Percentiles rank a stretch among this genome's conserved stretches.
These are phyloP conservation scores for Dichomitus squalens DNA, from an alignment of 1,284 basidiomycete genomes.

Conservation along the genomic window DNA sequence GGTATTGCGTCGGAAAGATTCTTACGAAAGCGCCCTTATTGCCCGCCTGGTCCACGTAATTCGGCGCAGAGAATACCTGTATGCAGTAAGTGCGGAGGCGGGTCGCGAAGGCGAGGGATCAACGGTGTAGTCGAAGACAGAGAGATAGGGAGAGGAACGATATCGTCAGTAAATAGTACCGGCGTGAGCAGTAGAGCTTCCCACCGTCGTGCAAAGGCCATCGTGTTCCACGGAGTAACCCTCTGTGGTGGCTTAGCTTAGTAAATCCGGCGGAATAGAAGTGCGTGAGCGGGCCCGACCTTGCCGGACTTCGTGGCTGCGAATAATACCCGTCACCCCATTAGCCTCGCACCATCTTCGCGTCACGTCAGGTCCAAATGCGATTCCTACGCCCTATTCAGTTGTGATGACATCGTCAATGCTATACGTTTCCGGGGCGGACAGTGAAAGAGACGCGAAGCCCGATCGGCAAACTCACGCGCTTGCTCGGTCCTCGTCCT, in stretches of 20 bases:
- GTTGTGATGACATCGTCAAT: background rate
- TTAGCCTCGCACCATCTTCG: slow-evolving; percentile 88
- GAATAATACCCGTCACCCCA: slow-evolving; percentile 86
- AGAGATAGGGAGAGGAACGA: background rate
- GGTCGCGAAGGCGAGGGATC: background rate
- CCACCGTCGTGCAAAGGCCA: slow-evolving; percentile 85
- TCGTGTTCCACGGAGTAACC: slow-evolving; percentile 91
- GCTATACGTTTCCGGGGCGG: background rate
- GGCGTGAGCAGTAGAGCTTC: slow-evolving; percentile 15
- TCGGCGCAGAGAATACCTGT: slow-evolving; percentile 82
- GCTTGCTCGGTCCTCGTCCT: slow-evolving; percentile 96
- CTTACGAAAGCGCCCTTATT: slow-evolving; percentile 84
- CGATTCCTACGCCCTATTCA: slow-evolving; percentile 86
- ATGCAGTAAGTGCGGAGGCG: slow-evolving; percentile 2
- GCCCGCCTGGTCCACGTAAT: slow-evolving; percentile 82
- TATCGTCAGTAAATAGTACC: background rate
- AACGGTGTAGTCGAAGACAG: background rate
- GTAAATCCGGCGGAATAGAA: background rate
- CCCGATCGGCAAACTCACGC: slow-evolving; percentile 52
- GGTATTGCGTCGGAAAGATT: slow-evolving; percentile 1
- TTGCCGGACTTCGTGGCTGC: slow-evolving; percentile 97
- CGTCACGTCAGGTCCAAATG: slow-evolving; percentile 95
- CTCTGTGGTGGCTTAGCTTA: slow-evolving; percentile 42
- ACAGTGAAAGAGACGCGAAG: background rate
- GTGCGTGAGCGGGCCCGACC: slow-evolving; percentile 45